Evolutionary conservation across 495 filamentous ascomycete species (phyloP), one percentile per base, ranked within the genome.

Genomic region (Lophiotrema nucula): DNA sequence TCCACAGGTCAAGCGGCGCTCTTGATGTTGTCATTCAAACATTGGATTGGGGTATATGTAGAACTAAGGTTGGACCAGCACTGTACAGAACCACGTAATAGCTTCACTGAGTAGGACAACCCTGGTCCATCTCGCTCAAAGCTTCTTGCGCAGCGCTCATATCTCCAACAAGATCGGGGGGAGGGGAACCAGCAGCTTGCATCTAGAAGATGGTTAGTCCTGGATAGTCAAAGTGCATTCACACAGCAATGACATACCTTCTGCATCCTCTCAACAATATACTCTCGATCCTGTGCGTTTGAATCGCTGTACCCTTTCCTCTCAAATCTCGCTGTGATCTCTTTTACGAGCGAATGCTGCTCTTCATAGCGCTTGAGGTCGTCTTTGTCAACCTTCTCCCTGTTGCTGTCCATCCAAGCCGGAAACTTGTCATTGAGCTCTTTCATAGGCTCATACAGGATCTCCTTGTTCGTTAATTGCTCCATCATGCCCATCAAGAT

Each of bases 401-500:
- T 79, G 67, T 96, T 92, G 73, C 89, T 86, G 60, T 79, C 80
- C 68, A 98, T 76, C 93, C 93, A 98, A 2, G 70, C 81, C 0
- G 88, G 90, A 67, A 92, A 98, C 72, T 96, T 97, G 22, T 87
- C 85, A 67, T 92, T 76, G 58, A 97, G 72, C 73, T 98, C 95
- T 76, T 93, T 95, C 92, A 98, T 97, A 15, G 93, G 93, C 74
- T 97, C 92, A 66, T 98, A 97, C 39, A 98, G 75, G 55, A 98
- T 96, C 67, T 98, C 93, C 76, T 96, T 97, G 68, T 93, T 95
- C 1, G 93, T 97, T 53, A 98, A 76, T 71, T 98, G 90, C 72
- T 97, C 90, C 92, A 98, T 97, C 90, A 97, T 96, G 24, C 87
- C 88, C 77, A 95, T 77, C 26, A 97, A 79, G 84, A 97, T 88